Evolutionary conservation across 768 basidiomycete species (phyloP).

Genomic region (Crucibulum laeve): DNA sequence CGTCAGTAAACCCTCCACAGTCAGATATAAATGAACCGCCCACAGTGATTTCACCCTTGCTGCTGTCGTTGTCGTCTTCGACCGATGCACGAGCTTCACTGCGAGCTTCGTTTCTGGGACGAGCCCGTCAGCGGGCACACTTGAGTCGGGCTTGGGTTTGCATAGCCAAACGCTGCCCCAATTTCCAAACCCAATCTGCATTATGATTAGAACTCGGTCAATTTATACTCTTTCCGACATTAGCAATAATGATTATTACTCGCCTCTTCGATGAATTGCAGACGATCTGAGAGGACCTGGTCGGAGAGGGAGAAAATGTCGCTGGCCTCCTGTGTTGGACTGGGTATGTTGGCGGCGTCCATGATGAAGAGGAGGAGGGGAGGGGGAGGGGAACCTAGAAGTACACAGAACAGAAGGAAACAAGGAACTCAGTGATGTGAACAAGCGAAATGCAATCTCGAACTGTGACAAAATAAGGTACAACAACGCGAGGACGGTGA

Average conservation of each 20-base stretch:
- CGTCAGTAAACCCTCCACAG: background rate
- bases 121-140: slow-evolving; percentile 31
- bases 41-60: slow-evolving; percentile 88
- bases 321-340: slow-evolving; percentile 29
- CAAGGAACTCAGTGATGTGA: slow-evolving; percentile 12
- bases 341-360: slow-evolving; percentile 30
- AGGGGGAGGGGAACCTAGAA: slow-evolving; percentile 45
- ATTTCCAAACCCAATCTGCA: slow-evolving; percentile 84
- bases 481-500: slow-evolving; percentile 32
- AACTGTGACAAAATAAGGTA: slow-evolving; percentile 34
- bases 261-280: slow-evolving; percentile 76
- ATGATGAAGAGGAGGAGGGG: slow-evolving; percentile 35
- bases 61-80: slow-evolving; percentile 78
- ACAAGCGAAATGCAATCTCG: slow-evolving; percentile 17
- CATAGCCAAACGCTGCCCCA: slow-evolving; percentile 92
- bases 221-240: background rate
- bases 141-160: slow-evolving; percentile 46
- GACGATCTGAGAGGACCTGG: slow-evolving; percentile 61
- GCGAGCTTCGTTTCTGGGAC: slow-evolving; percentile 62
- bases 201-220: slow-evolving; percentile 7
- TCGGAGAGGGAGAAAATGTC: slow-evolving; percentile 78
- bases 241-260: slow-evolving; percentile 12
- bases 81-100: slow-evolving; percentile 91
- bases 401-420: slow-evolving; percentile 45
- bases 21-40: slow-evolving; percentile 15